These are phyloP conservation scores for Puccinia triticina DNA, from an alignment of 1,284 basidiomycete genomes.

Conservation along the genomic window DNA sequence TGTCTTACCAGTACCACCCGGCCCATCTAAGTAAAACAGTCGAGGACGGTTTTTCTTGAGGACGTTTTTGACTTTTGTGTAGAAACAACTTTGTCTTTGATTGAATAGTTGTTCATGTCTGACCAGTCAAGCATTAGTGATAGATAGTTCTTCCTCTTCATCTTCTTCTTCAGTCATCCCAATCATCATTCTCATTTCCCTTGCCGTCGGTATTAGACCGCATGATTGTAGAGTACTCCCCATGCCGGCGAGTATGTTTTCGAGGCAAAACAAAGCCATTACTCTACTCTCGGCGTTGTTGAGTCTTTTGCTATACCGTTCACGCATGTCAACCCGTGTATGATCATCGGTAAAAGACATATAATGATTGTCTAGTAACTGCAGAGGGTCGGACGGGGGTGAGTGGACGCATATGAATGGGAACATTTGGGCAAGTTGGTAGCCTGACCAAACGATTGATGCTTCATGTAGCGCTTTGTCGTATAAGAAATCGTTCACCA, in stretches of 20 bases:
- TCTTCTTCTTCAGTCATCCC: not conserved
- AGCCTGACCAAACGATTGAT: conserved; percentile 61
- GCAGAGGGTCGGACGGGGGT: conserved; percentile 59
- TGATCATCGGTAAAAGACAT: conserved; percentile 62
- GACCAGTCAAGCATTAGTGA: conserved; percentile 45
- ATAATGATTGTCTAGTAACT: conserved; percentile 62
- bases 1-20: conserved; percentile 66
- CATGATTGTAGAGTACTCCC: conserved; percentile 57
- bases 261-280: conserved; percentile 51
- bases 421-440: conserved; percentile 62
- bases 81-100: not conserved
- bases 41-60: conserved; percentile 53
- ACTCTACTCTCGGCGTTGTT: not conserved
- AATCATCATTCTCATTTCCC: conserved; percentile 61
- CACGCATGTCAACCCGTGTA: not conserved
- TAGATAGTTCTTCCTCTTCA: not conserved
- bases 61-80: not conserved
- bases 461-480: conserved; percentile 63
- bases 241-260: not conserved
- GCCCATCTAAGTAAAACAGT: conserved; percentile 64
- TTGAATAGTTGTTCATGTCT: conserved; percentile 7
- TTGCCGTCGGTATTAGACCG: conserved; percentile 60
- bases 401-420: no score
- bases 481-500: conserved; percentile 61
- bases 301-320: not conserved